A percentile compares a stretch with the other conserved stretches of the same genome.
phyloP scores from a whole-genome alignment of 768 basidiomycete species.

The Suillus subalutaceus region DNA sequence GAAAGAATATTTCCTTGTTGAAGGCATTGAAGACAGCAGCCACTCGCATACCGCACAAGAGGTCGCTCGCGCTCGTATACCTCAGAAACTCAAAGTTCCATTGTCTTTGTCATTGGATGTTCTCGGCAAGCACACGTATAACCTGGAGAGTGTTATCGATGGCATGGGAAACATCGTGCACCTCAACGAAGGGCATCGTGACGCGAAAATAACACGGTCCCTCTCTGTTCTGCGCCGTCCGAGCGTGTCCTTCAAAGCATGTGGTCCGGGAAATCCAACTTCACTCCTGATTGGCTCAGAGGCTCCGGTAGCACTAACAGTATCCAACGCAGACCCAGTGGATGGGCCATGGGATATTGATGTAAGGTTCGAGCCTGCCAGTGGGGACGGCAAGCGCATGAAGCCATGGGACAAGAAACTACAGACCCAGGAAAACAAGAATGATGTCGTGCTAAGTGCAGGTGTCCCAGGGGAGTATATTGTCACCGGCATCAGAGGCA shows the following conservation, averaged over 20 bases:
- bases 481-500: slow-evolving; percentile 70
- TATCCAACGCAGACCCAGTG: slow-evolving; percentile 57
- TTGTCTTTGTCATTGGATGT: slow-evolving; percentile 63
- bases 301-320: slow-evolving; percentile 53
- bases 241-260: slow-evolving; percentile 70
- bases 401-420: slow-evolving; percentile 69
- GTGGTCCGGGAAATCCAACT: slow-evolving; percentile 69
- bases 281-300: slow-evolving; percentile 74
- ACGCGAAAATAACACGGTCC: slow-evolving; percentile 56
- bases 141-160: slow-evolving; percentile 83
- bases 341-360: slow-evolving; percentile 72
- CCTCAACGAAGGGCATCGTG: slow-evolving; percentile 40
- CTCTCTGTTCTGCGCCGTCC: slow-evolving; percentile 75
- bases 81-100: slow-evolving; percentile 69
- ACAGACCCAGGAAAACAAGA: slow-evolving; percentile 47
- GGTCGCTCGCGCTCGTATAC: slow-evolving; percentile 32
- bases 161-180: slow-evolving; percentile 76
- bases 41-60: slow-evolving; percentile 34
- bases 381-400: slow-evolving; percentile 40
- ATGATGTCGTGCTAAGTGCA: slow-evolving; percentile 52
- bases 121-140: slow-evolving; percentile 71
- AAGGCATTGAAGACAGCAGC: slow-evolving; percentile 75
- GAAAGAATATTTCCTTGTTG: slow-evolving; percentile 74
- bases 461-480: slow-evolving; percentile 77
- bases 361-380: slow-evolving; percentile 61